Evolutionary conservation across 2,329 filamentous ascomycete genomes (phyloP).

Genomic region (Fusarium chaquense): DNA sequence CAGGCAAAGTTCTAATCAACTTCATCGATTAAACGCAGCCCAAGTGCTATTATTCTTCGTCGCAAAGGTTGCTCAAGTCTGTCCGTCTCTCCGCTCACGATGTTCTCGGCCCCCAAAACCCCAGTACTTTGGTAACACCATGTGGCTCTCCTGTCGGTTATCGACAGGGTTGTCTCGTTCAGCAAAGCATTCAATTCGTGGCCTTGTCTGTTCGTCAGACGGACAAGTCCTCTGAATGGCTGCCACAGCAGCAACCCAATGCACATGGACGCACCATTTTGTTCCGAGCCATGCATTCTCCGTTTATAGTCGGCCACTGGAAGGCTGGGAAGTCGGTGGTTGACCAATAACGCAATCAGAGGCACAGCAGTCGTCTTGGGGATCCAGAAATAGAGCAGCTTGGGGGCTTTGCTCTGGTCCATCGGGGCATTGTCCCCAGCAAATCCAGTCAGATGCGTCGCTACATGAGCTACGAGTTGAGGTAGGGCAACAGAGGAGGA

Average conservation of each 20-base stretch:
- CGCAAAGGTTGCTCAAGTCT: neutral
- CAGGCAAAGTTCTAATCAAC: slow-evolving; percentile 1
- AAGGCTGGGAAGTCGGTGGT: slow-evolving; percentile 22
- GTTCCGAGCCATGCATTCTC: slow-evolving; percentile 31
- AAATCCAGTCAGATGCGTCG: slow-evolving; percentile 25
- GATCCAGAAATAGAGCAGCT: slow-evolving; percentile 35
- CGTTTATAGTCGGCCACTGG: slow-evolving; percentile 30
- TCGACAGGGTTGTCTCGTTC: slow-evolving; percentile 25
- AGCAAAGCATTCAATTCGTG: slow-evolving; percentile 37
- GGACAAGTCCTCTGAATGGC: slow-evolving; percentile 36
- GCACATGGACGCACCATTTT: slow-evolving; percentile 40
- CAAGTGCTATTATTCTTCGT: slow-evolving; percentile 3
- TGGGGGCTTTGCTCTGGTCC: slow-evolving; percentile 24
- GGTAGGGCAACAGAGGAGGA: slow-evolving; percentile 22
- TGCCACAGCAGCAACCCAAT: slow-evolving; percentile 43
- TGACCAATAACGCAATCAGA: slow-evolving; percentile 34
- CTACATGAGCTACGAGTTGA: slow-evolving; percentile 26
- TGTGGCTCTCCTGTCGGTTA: slow-evolving; percentile 27
- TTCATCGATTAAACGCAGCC: neutral
- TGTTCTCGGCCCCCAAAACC: slow-evolving; percentile 41
- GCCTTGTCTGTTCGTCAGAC: slow-evolving; percentile 39
- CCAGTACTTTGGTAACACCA: slow-evolving; percentile 27
- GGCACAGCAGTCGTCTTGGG: slow-evolving; percentile 16
- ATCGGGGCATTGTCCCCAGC: slow-evolving; percentile 30
- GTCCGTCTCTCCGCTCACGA: slow-evolving; percentile 15